Evolutionary conservation across 2,329 filamentous ascomycete species (phyloP).

Genomic region (Colletotrichum falcatum): DNA sequence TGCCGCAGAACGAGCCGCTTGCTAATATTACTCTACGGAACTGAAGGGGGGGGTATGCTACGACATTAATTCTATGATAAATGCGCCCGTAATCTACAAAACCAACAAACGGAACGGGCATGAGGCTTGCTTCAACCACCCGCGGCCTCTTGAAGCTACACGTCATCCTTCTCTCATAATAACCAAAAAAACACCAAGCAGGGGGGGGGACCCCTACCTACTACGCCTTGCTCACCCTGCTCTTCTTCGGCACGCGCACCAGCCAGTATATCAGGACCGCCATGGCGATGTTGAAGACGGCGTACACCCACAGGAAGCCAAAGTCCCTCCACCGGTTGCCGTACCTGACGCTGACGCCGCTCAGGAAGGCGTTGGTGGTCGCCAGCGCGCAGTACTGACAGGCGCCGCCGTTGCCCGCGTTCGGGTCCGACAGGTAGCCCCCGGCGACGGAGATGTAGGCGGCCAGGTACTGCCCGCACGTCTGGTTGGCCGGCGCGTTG

Average conservation of each 20-base stretch:
- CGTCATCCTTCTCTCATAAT: neutral
- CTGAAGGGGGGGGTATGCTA: accelerated
- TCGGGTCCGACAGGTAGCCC: conserved; percentile 35
- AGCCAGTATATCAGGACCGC: conserved; percentile 63
- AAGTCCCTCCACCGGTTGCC: conserved; percentile 66
- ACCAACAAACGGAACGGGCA: too few relatives aligned
- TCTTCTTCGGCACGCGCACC: conserved; percentile 48
- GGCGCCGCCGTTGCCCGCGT: conserved; percentile 49
- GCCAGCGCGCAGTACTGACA: conserved; percentile 59
- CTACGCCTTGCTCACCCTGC: neutral
- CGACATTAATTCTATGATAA: neutral
- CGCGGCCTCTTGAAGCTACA: neutral
- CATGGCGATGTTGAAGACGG: conserved; percentile 60
- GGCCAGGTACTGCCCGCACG: conserved; percentile 39
- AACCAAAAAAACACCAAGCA: too few relatives aligned
- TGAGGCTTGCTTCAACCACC: neutral
- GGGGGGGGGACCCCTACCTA: too few relatives aligned
- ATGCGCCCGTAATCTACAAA: neutral
- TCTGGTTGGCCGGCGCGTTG: conserved; percentile 22
- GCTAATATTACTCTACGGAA: neutral
- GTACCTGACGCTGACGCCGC: conserved; percentile 57
- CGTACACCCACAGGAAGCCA: conserved; percentile 65
- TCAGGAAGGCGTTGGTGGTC: conserved; percentile 53
- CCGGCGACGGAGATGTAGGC: conserved; percentile 28
- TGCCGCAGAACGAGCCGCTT: neutral